Base-by-base conservation (phyloP, 2,329 filamentous ascomycete genomes). In the Aspergillus floridensis region DNA sequence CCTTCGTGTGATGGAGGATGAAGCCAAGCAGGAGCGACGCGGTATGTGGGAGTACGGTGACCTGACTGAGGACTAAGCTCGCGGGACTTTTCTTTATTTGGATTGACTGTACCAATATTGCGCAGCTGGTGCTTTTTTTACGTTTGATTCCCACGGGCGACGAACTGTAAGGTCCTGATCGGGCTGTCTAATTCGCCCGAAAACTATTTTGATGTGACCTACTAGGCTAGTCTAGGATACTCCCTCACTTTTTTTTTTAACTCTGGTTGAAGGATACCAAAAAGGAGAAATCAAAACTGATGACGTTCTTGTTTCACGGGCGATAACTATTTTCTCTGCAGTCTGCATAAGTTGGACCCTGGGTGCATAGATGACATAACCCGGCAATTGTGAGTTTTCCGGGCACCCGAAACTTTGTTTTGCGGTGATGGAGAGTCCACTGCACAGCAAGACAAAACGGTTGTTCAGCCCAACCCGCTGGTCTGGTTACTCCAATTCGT, bases 31-130 rank as follows among this genome's bases (percentile, higher is more conserved):
- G 57, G 87, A 88, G 59, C 86, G 92, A 63, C 82, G 87, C 66
- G 95, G 95, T 48, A 95, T 96, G 85, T 99, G 93, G 93, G 95
- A 99, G 84, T 99, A 98, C 77, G 95, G 95, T 67, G 95, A 98
- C 75, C 83, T 96, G 72, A 96, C 92, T 14, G 93, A 96, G 80
- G 92, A 96, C 72, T 92, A 86, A 49, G 19, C 50, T 11, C 5
- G 29, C 16, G 24, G 32, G 41, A 31, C 19, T 22, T 41, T 31
- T 55, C 56, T 56, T 26, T 22, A 29, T 55, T 38, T 56, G 47
- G 48, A 24, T 50, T 60, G 38, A 56, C 47, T 59, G 52, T 59
- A 62, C 56, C 58, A 56, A 56, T 58, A 60, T 57, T 26, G 14
- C 38, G 38, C 53, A 55, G 12, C 29, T 32, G 53, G 41, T 47